Evolutionary conservation across 345 rosid genomes (phyloP), one percentile per base, ranked within the genome.

Genomic region (Camelina neglecta): DNA sequence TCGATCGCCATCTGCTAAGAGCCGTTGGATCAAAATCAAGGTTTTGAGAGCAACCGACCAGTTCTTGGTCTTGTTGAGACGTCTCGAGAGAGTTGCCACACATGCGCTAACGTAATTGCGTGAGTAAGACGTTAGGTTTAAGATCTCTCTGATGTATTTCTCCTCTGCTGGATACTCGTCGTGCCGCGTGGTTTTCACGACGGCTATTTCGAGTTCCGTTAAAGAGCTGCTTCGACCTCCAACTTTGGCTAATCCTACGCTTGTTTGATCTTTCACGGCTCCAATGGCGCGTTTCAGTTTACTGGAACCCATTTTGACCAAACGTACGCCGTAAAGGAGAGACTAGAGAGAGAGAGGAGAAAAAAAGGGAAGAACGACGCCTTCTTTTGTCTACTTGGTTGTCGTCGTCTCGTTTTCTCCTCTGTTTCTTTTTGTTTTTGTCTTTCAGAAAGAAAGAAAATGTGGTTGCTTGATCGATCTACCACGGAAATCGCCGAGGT

Each of bases 31-130:
- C 53, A 95, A 56, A 42, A 88, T 79, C 13, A 95, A 81, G 5
- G 93, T 84, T 80, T 95, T 95, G 36, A 95, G 78, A 0, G 99
- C 99, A 9, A 94, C 97, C 0, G 82, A 81, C 97, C 97, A 95
- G 70, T 71, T 77, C 60, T 57, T 77, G 54, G 80, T 77, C 35
- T 65, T 77, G 80, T 65, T 71, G 59, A 95, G 91, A 15, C 97
- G 88, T 68, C 84, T 81, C 0, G 96, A 79, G 41, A 92, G 75
- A 72, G 65, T 82, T 68, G 36, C 67, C 0, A 92, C 87, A 42
- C 91, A 86, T 0, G 88, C 85, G 31, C 80, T 76, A 0, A 88
- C 82, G 68, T 83, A 85, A 41, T 85, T 74, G 2, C 89, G 88
- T 1, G 96, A 86, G 64, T 86, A 89, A 20, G 88, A 83, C 0